Percentiles rank a stretch among this genome's conserved stretches.
Conservation (phyloP, 306 rosid species). For the Acmispon strigosus region DNA sequence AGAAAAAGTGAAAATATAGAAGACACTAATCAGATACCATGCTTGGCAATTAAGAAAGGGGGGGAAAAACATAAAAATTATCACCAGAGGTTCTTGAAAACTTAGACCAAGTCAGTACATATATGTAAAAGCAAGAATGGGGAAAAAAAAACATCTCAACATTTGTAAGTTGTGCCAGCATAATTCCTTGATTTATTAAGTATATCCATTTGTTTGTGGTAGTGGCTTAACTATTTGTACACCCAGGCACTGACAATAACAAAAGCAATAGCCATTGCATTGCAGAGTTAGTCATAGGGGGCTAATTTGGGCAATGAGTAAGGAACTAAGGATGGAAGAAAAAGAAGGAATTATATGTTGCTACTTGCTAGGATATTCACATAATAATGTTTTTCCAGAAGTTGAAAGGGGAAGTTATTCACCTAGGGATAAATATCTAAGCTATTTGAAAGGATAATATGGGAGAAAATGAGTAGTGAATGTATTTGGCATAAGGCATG, state of each 20-base stretch:
- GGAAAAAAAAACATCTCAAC: not conserved
- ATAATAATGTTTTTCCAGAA: not conserved
- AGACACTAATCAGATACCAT: not conserved
- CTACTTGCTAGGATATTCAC: not conserved
- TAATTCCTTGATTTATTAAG: not conserved
- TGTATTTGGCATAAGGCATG: not conserved
- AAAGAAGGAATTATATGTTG: not conserved
- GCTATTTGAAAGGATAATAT: not conserved
- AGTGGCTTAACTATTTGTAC: not conserved
- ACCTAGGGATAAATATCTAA: not conserved
- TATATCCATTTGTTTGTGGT: not conserved
- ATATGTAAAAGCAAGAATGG: not conserved
- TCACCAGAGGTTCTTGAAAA: not conserved
- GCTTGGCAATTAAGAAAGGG: not conserved
- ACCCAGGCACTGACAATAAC: not conserved
- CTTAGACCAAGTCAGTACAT: not conserved
- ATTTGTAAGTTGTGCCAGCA: not conserved
- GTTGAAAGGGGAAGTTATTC: conserved; percentile 1
- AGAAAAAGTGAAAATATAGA: not conserved
- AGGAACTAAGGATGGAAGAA: not conserved
- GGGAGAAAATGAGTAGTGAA: not conserved
- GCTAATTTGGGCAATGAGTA: not conserved
- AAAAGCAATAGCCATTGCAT: not conserved
- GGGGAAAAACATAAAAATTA: not conserved
- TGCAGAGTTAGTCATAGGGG: not conserved